These are phyloP conservation scores for Suhomyces coccinellae DNA, from an alignment of 1,139 yeast species.

Conservation along the genomic window DNA sequence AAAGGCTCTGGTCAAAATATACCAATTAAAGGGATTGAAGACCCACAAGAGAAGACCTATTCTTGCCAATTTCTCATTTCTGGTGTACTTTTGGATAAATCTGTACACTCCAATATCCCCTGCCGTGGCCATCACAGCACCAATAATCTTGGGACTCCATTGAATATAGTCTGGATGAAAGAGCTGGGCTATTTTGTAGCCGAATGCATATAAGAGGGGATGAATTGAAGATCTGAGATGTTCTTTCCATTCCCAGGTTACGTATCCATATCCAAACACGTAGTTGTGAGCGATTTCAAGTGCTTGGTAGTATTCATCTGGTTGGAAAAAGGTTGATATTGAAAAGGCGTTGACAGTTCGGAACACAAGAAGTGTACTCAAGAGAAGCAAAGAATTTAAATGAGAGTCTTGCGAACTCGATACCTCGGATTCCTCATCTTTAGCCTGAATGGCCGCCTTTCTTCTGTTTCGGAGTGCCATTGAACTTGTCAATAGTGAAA, in stretches of 20 bases:
- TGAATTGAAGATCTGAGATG: conserved; percentile 77
- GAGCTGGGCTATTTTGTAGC: conserved; percentile 27
- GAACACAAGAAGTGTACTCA: conserved; percentile 14
- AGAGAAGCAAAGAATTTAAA: not conserved
- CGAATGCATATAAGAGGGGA: conserved; percentile 65
- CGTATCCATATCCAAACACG: conserved; percentile 77
- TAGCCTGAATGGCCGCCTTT: not conserved
- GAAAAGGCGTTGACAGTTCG: conserved; percentile 65
- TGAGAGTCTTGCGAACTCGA: too few relatives aligned
- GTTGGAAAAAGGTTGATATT: conserved; percentile 80
- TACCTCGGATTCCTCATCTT: not conserved
- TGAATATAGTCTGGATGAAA: conserved; percentile 11
- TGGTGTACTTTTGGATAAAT: conserved; percentile 44
- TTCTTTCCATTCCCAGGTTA: conserved; percentile 93
- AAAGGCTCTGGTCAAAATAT: conserved; percentile 76
- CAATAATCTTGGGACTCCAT: conserved; percentile 61
- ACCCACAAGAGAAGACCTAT: conserved; percentile 54
- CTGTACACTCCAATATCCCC: conserved; percentile 66
- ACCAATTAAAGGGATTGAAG: conserved; percentile 82
- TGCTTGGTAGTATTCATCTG: conserved; percentile 94
- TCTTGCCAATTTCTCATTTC: conserved; percentile 41
- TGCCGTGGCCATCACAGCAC: conserved; percentile 67
- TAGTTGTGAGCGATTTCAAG: conserved; percentile 85
- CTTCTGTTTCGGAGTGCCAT: conserved; percentile 4
- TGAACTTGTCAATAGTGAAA: not conserved